Conservation (phyloP, 495 filamentous ascomycete species). For the Penicillium canariense region DNA sequence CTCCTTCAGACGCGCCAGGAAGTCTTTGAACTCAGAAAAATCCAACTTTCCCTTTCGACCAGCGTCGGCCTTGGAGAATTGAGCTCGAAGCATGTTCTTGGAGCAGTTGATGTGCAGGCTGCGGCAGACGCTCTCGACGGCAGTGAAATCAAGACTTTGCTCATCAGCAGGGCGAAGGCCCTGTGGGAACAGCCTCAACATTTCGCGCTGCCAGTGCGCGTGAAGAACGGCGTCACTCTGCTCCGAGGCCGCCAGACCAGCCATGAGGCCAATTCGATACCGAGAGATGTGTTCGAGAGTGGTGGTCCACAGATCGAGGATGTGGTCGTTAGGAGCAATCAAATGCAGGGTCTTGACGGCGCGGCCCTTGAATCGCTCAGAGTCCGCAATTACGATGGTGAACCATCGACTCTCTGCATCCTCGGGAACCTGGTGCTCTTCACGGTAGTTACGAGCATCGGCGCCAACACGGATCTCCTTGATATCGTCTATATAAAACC, state of each 20-base stretch:
- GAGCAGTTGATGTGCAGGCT: conserved; percentile 87
- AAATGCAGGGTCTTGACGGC: conserved; percentile 78
- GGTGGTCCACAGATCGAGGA: conserved; percentile 74
- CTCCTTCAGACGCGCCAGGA: conserved; percentile 77
- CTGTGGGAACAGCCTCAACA: conserved; percentile 63
- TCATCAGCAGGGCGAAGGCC: conserved; percentile 55
- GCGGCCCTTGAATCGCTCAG: conserved; percentile 63
- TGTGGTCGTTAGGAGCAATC: conserved; percentile 66
- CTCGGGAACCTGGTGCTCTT: conserved; percentile 70
- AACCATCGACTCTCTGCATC: conserved; percentile 71
- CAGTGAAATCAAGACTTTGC: conserved; percentile 69
- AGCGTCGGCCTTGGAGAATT: conserved; percentile 72
- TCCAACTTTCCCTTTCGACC: conserved; percentile 59
- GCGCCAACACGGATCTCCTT: conserved; percentile 79
- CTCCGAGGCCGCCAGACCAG: conserved; percentile 70
- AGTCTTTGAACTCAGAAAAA: conserved; percentile 75
- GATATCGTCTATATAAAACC: conserved; percentile 92
- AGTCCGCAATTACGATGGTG: conserved; percentile 77
- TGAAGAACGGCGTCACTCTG: conserved; percentile 75
- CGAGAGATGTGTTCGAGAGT: conserved; percentile 76
- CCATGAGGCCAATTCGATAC: conserved; percentile 84
- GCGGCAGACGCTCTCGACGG: conserved; percentile 78
- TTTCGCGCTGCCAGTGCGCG: conserved; percentile 83
- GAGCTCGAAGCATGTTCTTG: conserved; percentile 65
- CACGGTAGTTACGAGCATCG: conserved; percentile 85